Evolutionary conservation across 2,329 filamentous ascomycete species (phyloP).

Genomic region (Apiospora phragmitis): DNA sequence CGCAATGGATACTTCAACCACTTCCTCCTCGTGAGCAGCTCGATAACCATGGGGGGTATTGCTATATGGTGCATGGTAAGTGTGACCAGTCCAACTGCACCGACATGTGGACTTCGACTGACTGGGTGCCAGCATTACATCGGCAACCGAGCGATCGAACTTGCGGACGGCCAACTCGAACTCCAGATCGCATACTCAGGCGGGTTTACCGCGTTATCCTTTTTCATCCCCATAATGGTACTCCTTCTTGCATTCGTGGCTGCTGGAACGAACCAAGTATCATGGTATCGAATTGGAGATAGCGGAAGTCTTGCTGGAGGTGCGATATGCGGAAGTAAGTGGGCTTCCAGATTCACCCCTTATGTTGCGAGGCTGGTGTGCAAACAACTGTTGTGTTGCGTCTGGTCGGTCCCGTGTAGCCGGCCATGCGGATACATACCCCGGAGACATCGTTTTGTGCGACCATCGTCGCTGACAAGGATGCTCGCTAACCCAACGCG

Average conservation of each 20-base stretch:
- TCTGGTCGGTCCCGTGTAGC: too few relatives aligned
- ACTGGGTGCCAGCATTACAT: slow-evolving; percentile 68
- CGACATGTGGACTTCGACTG: slow-evolving; percentile 28
- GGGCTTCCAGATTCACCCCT: neutral
- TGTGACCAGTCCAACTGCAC: slow-evolving; percentile 9
- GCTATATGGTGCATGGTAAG: slow-evolving; percentile 71
- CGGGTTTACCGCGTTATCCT: slow-evolving; percentile 73
- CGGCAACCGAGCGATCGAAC: slow-evolving; percentile 75
- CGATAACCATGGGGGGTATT: slow-evolving; percentile 72
- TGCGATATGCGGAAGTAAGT: slow-evolving; percentile 66
- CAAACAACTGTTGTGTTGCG: too few relatives aligned
- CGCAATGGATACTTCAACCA: slow-evolving; percentile 69
- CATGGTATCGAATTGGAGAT: slow-evolving; percentile 57
- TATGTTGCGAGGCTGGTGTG: neutral
- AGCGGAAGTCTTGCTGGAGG: slow-evolving; percentile 72
- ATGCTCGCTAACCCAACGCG: neutral
- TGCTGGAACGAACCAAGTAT: slow-evolving; percentile 60
- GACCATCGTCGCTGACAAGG: neutral
- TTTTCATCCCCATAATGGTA: slow-evolving; percentile 77
- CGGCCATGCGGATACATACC: neutral
- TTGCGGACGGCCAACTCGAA: slow-evolving; percentile 60
- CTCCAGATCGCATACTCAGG: slow-evolving; percentile 75
- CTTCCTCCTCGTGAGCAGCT: slow-evolving; percentile 62
- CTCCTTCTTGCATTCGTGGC: slow-evolving; percentile 71
- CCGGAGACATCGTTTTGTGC: neutral